Evolutionary conservation across 768 basidiomycete genomes (phyloP), one percentile per base, ranked within the genome.

Genomic region (Daedalea quercina): DNA sequence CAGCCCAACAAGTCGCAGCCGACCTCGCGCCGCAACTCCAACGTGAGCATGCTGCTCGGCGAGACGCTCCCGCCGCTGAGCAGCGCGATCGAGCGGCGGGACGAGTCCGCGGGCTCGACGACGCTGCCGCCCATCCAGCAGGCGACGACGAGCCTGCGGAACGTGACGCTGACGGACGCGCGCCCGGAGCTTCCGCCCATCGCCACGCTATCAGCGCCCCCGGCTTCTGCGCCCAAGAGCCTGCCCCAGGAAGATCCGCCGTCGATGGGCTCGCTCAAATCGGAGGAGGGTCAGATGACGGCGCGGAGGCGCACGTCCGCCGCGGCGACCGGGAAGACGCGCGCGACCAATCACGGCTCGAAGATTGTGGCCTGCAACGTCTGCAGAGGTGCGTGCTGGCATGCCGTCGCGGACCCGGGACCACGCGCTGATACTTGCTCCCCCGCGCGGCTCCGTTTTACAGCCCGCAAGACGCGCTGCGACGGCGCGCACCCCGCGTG

Each of bases 331-430:
- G 83, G 78, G 37, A 78, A 69, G 53, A 73, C 71, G 50, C 80
- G 82, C 56, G 75, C 77, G 61, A 69, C 80, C 33, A 83, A 76
- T 53, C 86, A 86, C 47, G 89, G 89, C 11, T 87, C 88, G 44
- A 91, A 91, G 64, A 85, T 90, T 12, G 88, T 92, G 22, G 90
- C 90, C 15, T 92, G 90, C 69, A 90, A 91, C 68, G 89, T 89
- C 65, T 92, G 90, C 69, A 79, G 90, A 74, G 87, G 90, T 90
- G 62, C 52, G 81, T 72, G 47, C 31, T 31, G 9, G 37, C 15
- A 15, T 8, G 7, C 4, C 40, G 17, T 23, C 22, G 3, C 20
- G 47, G 28, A 17, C 28, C 28, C 28, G 28, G 11, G 28, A 11
- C n/a, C 28, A 31, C 28, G 17, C 13, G 24, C 34, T 47, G 44